A percentile compares a stretch with the other conserved stretches of the same genome.
These are phyloP conservation scores for Boletus calvinii DNA, from an alignment of 1,284 basidiomycete genomes.

Conservation along the genomic window DNA sequence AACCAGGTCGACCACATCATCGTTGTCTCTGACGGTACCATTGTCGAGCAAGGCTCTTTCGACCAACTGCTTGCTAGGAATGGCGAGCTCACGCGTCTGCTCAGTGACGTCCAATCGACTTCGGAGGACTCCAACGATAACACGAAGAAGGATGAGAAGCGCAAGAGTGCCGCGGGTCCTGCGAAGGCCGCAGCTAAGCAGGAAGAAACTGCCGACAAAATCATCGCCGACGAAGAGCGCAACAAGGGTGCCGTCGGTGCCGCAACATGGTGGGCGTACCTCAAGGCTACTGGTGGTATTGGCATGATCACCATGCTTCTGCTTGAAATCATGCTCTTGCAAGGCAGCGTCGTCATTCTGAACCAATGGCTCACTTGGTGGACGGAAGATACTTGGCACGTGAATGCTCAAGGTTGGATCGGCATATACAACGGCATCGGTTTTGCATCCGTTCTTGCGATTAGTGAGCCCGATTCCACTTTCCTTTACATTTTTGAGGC, in stretches of 20 bases:
- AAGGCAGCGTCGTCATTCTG: conserved; percentile 21
- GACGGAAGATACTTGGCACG: conserved; percentile 35
- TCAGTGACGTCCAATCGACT: conserved; percentile 35
- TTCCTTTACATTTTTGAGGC: conserved; percentile 12
- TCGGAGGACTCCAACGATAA: conserved; percentile 33
- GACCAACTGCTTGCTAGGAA: conserved; percentile 38
- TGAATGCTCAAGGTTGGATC: conserved; percentile 27
- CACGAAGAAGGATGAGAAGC: conserved; percentile 28
- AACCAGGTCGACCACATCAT: conserved; percentile 55
- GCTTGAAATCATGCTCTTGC: conserved; percentile 15
- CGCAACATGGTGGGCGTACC: conserved; percentile 35
- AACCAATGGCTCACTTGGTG: conserved; percentile 34
- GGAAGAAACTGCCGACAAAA: conserved; percentile 37
- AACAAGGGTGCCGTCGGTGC: conserved; percentile 52
- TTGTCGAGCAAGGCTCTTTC: conserved; percentile 44
- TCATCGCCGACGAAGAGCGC: conserved; percentile 59
- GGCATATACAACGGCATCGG: conserved; percentile 34
- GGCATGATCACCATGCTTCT: conserved; percentile 23
- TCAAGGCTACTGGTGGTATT: conserved; percentile 26
- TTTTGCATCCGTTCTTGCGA: conserved; percentile 37
- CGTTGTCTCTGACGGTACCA: conserved; percentile 45
- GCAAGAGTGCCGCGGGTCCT: conserved; percentile 16
- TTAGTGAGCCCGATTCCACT: conserved; percentile 25
- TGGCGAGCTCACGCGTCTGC: conserved; percentile 37
- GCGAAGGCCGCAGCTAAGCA: conserved; percentile 13